phyloP scores from a whole-genome alignment of 352 stramenopile species.

The Thalassiosira sp. region DNA sequence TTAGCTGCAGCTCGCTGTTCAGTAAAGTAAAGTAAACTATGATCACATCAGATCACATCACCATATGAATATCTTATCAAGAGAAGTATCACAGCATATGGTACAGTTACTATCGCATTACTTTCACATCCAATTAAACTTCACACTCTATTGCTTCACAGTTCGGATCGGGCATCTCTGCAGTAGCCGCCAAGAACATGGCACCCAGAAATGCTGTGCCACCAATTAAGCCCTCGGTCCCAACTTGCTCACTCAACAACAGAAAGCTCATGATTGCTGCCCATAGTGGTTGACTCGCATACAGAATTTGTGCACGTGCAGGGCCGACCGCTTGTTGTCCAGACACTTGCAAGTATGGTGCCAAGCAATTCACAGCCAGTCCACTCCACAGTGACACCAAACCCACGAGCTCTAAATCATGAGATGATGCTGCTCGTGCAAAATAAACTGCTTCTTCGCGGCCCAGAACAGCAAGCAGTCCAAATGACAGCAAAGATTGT shows the following conservation, averaged over 20 bases:
- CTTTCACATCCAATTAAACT: slow-evolving; percentile 31
- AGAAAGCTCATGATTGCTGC: slow-evolving; percentile 66
- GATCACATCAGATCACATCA: too few relatives aligned
- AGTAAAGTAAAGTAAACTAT: too few relatives aligned
- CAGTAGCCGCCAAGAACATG: slow-evolving; percentile 70
- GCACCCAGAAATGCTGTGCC: slow-evolving; percentile 57
- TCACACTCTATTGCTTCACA: slow-evolving; percentile 52
- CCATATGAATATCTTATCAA: too few relatives aligned
- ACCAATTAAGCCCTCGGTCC: slow-evolving; percentile 57
- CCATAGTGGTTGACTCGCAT: slow-evolving; percentile 75
- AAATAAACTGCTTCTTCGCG: slow-evolving; percentile 27
- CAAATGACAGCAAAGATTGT: slow-evolving; percentile 63
- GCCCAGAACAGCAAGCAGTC: slow-evolving; percentile 39
- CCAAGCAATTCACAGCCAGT: slow-evolving; percentile 69
- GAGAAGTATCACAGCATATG: too few relatives aligned
- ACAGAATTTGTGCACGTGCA: slow-evolving; percentile 67
- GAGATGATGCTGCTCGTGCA: slow-evolving; percentile 19
- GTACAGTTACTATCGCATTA: background rate
- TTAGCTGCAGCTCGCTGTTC: too few relatives aligned
- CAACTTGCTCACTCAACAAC: slow-evolving; percentile 59
- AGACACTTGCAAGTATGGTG: slow-evolving; percentile 69
- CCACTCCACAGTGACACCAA: slow-evolving; percentile 62
- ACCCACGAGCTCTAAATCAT: slow-evolving; percentile 39
- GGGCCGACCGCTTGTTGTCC: slow-evolving; percentile 70
- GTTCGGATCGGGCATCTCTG: slow-evolving; percentile 50